Base-by-base conservation (phyloP, 345 rosid genomes). In the Reutealis trisperma region DNA sequence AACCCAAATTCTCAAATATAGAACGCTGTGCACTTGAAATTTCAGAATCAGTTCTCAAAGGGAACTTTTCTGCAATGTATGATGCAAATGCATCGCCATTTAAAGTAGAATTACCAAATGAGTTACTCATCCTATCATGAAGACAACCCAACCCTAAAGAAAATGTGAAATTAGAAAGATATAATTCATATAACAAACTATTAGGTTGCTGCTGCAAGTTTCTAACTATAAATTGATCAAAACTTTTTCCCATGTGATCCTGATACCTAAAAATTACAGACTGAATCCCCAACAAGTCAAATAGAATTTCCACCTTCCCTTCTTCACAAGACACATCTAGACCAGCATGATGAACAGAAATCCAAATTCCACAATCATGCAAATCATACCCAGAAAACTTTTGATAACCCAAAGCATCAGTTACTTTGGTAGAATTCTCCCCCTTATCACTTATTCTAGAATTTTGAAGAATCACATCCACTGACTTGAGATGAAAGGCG, bases 381-480 rank as follows among this genome's bases (percentile, higher is more conserved):
- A 79, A 67, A 75, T 65, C 66, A 78, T 77, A 54, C 22, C 24
- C 85, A 71, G 77, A 78, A 37, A 80, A 74, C 75, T 76, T 78
- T 68, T 80, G 79, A 72, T 51, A 51, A 72, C 69, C 73, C n/a
- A 63, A 52, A 78, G 80, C 83, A 79, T 86, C 89, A 81, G 67
- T 74, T 74, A 52, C 70, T 80, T 81, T 81, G 52, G 57, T 75
- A 52, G 52, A 58, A 79, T 67, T 74, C 70, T 80, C 87, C 77
- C 66, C 47, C 60, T 81, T 75, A 32, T 84, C 79, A 37, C 75
- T 75, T 67, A 44, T 83, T 79, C 82, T 85, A 75, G 90, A 87
- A 77, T 85, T 81, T 67, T 83, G 90, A 81, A 90, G 87, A 83
- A 91, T 69, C 71, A 91, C 71, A 84, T 91, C 94, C 78, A 91